A percentile compares a stretch with the other conserved stretches of the same genome.
Conservation (phyloP, 2,329 filamentous ascomycete species). For the Ceratocystis smalleyi region DNA sequence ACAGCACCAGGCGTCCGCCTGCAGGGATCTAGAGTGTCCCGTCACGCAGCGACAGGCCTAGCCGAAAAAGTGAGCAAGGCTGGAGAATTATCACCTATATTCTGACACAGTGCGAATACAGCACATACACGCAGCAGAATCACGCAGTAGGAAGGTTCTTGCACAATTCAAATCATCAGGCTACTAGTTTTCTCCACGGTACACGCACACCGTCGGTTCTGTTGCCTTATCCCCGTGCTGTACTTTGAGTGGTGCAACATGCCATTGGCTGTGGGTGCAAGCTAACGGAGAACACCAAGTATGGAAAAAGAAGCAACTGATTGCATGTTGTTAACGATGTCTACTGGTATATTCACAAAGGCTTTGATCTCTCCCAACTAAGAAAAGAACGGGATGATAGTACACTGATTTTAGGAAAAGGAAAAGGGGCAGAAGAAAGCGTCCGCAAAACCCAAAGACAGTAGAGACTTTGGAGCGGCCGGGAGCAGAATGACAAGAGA, state of each 20-base stretch:
- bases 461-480: not conserved
- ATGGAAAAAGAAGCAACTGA: not conserved
- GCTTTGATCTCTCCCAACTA: slow-evolving; percentile 21
- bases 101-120: too few relatives aligned
- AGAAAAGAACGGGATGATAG: slow-evolving; percentile 17
- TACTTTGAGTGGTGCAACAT: too few relatives aligned
- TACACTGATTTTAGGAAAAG: slow-evolving; percentile 18
- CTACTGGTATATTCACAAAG: slow-evolving; percentile 34
- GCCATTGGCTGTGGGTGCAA: too few relatives aligned
- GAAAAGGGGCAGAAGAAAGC: not conserved
- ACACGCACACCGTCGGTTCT: too few relatives aligned
- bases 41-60: not conserved
- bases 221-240: too few relatives aligned
- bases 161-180: too few relatives aligned
- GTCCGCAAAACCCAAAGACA: not conserved
- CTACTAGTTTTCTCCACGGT: too few relatives aligned
- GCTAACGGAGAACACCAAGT: not conserved
- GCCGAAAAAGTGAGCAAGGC: too few relatives aligned
- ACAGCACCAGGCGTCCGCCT: not conserved
- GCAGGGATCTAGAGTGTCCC: not conserved
- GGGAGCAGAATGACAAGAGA: not conserved
- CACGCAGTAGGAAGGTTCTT: too few relatives aligned
- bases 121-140: too few relatives aligned
- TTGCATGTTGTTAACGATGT: slow-evolving; percentile 21
- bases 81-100: too few relatives aligned